These are phyloP conservation scores for Bonia amplexicaulis DNA, from an alignment of 176 grass and related monocot genomes.

Conservation along the genomic window DNA sequence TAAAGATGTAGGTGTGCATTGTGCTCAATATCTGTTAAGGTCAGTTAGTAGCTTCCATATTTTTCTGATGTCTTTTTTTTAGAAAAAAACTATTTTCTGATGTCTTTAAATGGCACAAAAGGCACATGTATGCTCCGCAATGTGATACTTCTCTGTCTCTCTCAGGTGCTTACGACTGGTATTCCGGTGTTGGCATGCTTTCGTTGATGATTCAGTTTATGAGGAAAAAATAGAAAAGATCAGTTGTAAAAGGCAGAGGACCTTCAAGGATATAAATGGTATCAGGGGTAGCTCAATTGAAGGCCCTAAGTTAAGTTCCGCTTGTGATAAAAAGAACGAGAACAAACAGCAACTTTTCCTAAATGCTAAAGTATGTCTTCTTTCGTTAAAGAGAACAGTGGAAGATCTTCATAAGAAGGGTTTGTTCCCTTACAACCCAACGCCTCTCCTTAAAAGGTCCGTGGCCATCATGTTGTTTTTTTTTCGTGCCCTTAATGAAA, in stretches of 20 bases:
- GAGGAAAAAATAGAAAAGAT: slow-evolving; percentile 32
- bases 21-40: slow-evolving; percentile 87
- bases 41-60: slow-evolving; percentile 25
- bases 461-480: neutral
- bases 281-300: slow-evolving; percentile 16
- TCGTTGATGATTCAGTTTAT: slow-evolving; percentile 50
- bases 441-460: slow-evolving; percentile 76
- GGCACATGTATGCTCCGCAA: neutral
- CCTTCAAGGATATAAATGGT: slow-evolving; percentile 31
- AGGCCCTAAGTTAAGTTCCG: slow-evolving; percentile 1
- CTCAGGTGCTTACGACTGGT: slow-evolving; percentile 69
- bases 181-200: slow-evolving; percentile 66
- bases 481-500: neutral
- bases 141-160: slow-evolving; percentile 16
- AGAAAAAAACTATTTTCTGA: neutral
- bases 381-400: slow-evolving; percentile 73
- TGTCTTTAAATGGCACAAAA: neutral
- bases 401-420: slow-evolving; percentile 71
- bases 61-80: neutral
- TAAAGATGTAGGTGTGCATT: slow-evolving; percentile 74
- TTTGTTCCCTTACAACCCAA: slow-evolving; percentile 92
- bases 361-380: slow-evolving; percentile 69
- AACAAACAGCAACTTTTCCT: slow-evolving; percentile 34
- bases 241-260: slow-evolving; percentile 58
- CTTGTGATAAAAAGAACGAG: neutral